Conservation (phyloP, 768 basidiomycete genomes). For the Sarcomyxa edulis region DNA sequence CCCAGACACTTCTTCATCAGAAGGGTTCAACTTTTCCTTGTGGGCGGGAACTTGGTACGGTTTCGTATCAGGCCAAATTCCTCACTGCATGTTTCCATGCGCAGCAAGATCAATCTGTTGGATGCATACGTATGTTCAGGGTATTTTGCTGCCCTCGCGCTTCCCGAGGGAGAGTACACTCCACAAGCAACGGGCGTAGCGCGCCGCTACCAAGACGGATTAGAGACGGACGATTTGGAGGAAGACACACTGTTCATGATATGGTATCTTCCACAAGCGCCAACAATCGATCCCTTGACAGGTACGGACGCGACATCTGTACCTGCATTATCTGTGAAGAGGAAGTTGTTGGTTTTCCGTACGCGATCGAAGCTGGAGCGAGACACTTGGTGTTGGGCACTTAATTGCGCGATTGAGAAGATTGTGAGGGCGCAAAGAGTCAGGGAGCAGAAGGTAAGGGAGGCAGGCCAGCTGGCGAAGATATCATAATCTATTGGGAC, state of each 20-base stretch:
- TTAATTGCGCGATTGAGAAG: constrained; percentile 88
- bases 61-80: constrained; percentile 61
- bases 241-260: constrained; percentile 88
- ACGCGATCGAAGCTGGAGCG: constrained; percentile 83
- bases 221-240: constrained; percentile 82
- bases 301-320: constrained; percentile 25
- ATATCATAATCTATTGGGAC: constrained; percentile 10
- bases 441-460: constrained; percentile 62
- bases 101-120: constrained; percentile 53
- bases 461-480: constrained; percentile 52
- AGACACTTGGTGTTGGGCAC: constrained; percentile 92
- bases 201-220: constrained; percentile 83
- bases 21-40: constrained; percentile 67
- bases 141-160: constrained; percentile 63
- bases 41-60: constrained; percentile 68
- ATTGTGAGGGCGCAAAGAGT: constrained; percentile 54
- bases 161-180: constrained; percentile 60
- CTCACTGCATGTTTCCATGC: constrained; percentile 50
- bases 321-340: constrained; percentile 51
- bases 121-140: constrained; percentile 89
- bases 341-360: constrained; percentile 60
- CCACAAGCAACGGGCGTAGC: constrained; percentile 48
- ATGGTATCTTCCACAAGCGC: constrained; percentile 48
- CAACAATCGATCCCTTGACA: constrained; percentile 20
- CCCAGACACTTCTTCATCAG: constrained; percentile 31